phyloP scores from a whole-genome alignment of 768 basidiomycete genomes.

The Hypsizygus marmoreus region DNA sequence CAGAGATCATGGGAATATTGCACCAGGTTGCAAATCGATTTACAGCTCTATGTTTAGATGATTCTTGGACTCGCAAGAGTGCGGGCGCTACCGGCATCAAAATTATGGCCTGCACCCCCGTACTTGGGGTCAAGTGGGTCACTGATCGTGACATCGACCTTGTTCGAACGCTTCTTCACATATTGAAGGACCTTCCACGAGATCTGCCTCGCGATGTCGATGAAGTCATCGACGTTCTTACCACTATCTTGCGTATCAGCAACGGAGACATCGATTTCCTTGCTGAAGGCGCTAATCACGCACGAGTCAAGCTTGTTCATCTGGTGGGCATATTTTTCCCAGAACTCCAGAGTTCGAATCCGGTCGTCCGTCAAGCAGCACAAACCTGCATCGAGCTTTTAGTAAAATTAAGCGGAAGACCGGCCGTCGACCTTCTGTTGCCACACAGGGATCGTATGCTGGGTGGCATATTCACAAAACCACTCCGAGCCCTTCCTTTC shows the following conservation, averaged over 20 bases:
- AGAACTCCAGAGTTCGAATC: slow-evolving; percentile 86
- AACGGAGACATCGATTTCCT: slow-evolving; percentile 49
- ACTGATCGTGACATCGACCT: slow-evolving; percentile 88
- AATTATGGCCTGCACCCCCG: slow-evolving; percentile 72
- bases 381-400: slow-evolving; percentile 81
- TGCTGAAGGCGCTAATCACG: slow-evolving; percentile 41
- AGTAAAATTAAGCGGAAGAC: slow-evolving; percentile 68
- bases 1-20: slow-evolving; percentile 66
- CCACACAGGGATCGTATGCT: slow-evolving; percentile 89
- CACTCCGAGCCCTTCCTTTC: slow-evolving; percentile 91
- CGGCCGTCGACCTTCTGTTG: slow-evolving; percentile 77
- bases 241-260: slow-evolving; percentile 63
- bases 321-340: slow-evolving; percentile 83
- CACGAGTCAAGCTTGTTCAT: slow-evolving; percentile 61
- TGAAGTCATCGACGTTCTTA: slow-evolving; percentile 77
- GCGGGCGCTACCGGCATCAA: slow-evolving; percentile 88
- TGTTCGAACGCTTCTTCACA: slow-evolving; percentile 85
- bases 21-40: slow-evolving; percentile 85
- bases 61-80: slow-evolving; percentile 85
- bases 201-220: slow-evolving; percentile 84
- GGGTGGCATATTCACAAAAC: slow-evolving; percentile 92
- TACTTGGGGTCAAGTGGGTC: slow-evolving; percentile 77
- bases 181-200: slow-evolving; percentile 91
- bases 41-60: slow-evolving; percentile 85
- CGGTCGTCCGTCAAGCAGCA: slow-evolving; percentile 80